Evolutionary conservation across 306 rosid genomes (phyloP), one percentile per base, ranked within the genome.

Genomic region (Vachellia collinsii): DNA sequence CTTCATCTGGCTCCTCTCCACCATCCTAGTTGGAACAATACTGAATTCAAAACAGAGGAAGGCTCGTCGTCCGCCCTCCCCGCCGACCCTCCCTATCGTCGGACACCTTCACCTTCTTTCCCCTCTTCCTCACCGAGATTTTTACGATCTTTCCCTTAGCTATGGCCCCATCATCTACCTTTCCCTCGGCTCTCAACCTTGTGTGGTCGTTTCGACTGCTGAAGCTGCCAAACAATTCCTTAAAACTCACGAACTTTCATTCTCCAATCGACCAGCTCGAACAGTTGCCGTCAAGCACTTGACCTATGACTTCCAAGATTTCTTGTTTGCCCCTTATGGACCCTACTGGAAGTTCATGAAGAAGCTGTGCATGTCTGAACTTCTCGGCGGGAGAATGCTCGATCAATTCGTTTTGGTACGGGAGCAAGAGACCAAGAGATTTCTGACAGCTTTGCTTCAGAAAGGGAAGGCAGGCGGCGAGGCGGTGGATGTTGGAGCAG

Each of bases 101-200:
- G 86, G 90, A 19, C 88, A 87, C 66, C 87, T 85, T 39, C 74
- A 80, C 80, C 85, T 77, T 51, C 77, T 81, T 13, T 70, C 75
- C 12, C 47, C 37, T 39, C 12, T 83, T 9, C 88, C 87, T 62
- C 87, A 85, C 77, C 88, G 22, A 70, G 72, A 80, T 29, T 58
- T 88, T 48, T 78, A 77, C 69, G 77, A 69, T 14, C 85, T 89
- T 22, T 81, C 89, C 10, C 64, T 42, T 58, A 83, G 74, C 11
- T 78, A 89, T 46, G 93, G 91, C 34, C 88, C 91, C 1, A 61
- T 84, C 25, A 74, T 89, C 0, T 79, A 81, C 29, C 84, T 87
- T 70, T 80, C 44, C 62, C 75, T 89, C 14, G 93, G 91, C 50
- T 83, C 85, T 47, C 13, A 63, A 13, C 82, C 75, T 6, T 74